Base-by-base conservation (phyloP, 2,329 filamentous ascomycete genomes). In the Aspergillus flavus region DNA sequence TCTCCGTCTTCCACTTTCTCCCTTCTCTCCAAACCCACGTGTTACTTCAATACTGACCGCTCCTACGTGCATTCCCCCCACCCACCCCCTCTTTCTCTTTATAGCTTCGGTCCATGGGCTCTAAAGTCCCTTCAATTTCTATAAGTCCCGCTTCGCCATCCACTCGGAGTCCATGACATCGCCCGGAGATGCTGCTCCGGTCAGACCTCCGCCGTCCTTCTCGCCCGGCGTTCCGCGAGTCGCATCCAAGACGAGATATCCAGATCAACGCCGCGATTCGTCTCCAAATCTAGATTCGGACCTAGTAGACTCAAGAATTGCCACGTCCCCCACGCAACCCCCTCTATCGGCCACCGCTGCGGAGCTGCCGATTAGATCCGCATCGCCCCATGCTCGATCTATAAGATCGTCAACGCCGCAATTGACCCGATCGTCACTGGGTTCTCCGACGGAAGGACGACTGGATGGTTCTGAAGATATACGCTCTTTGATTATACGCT, bases 401-500 rank as follows among this genome's bases (percentile, higher is more conserved):
- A 85, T 86, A 16, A 84, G 87, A 21, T 86, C 85, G 5, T 86
- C 85, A n/a, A 83, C 79, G 34, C 70, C 76, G 34, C 78, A 77
- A 62, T 78, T 87, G 64, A 78, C 82, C 23, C 80, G 81, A 41
- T 79, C 79, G n/a, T 79, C 78, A 32, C 70, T 79, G 19, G 76
- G 76, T 11, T 81, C 79, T 7, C 79, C 79, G 2, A 78, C 88
- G 19, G 84, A 86, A 26, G 86, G 84, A 69, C 81, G 84, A 53
- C 78, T 82, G 30, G 82, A 80, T 70, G 82, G 76, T 56, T 81
- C 82, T 9, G 84, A 87, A 66, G 86, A 89, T 72, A 81, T 84
- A 57, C 80, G 86, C 61, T 84, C 84, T 36, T 81, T 97, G 57
- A 89, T 98, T 50, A 83, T 96, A 59, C 89, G 90, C 63, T 90